Conservation (phyloP, 306 rosid genomes). For the Pyrus communis region DNA sequence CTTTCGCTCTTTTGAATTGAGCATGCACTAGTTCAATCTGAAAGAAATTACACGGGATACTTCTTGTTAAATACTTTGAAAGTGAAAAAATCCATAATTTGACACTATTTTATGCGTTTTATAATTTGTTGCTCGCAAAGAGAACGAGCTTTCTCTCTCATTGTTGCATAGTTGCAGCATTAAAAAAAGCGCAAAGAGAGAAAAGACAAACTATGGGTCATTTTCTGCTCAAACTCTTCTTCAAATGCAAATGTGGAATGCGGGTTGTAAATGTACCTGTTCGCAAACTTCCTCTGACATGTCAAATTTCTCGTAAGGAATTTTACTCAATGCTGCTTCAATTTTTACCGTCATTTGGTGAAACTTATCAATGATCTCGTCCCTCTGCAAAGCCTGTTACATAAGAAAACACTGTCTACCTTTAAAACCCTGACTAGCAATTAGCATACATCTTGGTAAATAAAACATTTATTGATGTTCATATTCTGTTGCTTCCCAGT, state of each 20-base stretch:
- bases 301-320: conserved; percentile 53
- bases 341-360: conserved; percentile 48
- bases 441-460: not conserved
- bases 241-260: not conserved
- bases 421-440: not conserved
- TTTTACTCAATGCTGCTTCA: conserved; percentile 59
- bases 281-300: conserved; percentile 90
- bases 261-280: conserved; percentile 51
- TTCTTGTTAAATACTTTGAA: not conserved
- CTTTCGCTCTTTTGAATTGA: conserved; percentile 86
- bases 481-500: no score
- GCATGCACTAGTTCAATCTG: conserved; percentile 93
- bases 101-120: not conserved
- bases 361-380: conserved; percentile 45
- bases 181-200: not conserved
- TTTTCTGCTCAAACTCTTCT: not conserved
- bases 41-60: conserved; percentile 7
- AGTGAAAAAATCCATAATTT: not conserved
- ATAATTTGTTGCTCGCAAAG: no score
- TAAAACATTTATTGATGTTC: not conserved
- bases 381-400: conserved; percentile 57
- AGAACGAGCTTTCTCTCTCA: no score
- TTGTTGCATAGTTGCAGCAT: not conserved
- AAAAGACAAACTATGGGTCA: not conserved
- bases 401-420: not conserved